Base-by-base conservation (phyloP, 2,329 filamentous ascomycete genomes). In the Fusarium sp. region DNA sequence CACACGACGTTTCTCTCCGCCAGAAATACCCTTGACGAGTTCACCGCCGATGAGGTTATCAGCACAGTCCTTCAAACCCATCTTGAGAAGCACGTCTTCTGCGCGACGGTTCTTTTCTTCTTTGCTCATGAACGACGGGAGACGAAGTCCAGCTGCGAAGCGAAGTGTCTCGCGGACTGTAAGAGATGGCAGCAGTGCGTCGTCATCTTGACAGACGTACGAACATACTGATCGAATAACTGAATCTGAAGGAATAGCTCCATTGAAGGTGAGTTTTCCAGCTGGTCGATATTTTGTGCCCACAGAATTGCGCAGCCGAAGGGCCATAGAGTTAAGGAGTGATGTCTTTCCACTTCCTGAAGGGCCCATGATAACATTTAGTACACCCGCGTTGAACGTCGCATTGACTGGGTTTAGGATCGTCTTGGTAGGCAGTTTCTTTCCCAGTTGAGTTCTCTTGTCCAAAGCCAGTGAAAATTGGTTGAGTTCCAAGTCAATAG, bases 301-400 rank as follows among this genome's bases (percentile, higher is more conserved):
- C 5, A 89, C 69, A 3, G 87, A 88, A 58, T 88, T 88, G 26
- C 88, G 86, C 7, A 94, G 80, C 18, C 92, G 84, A 5, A 89
- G 81, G 2, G 92, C 91, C 86, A 94, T 91, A 3, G 89, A 85
- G 74, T 93, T 93, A 13, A 94, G 82, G 1, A 93, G 81, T 0
- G 90, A 92, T 0, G 91, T 93, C 77, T 94, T 94, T 2, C 92
- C 92, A 44, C 88, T 91, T 0, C 92, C 92, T 0, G 91, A 93
- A 0, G 92, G 92, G 0, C 92, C 92, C 91, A 94, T 93, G 68
- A 94, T 92, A 24, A 93, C 85, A 66, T 94, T 94, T 16, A 94
- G 76, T 16, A 86, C 82, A 1, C 91, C 91, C 0, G 92, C 86
- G 46, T 88, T 84, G 69, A 94, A 94, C 0, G 86, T 88, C 0